Evolutionary conservation across 306 rosid species (phyloP).

Genomic region (Cicer arietinum): DNA sequence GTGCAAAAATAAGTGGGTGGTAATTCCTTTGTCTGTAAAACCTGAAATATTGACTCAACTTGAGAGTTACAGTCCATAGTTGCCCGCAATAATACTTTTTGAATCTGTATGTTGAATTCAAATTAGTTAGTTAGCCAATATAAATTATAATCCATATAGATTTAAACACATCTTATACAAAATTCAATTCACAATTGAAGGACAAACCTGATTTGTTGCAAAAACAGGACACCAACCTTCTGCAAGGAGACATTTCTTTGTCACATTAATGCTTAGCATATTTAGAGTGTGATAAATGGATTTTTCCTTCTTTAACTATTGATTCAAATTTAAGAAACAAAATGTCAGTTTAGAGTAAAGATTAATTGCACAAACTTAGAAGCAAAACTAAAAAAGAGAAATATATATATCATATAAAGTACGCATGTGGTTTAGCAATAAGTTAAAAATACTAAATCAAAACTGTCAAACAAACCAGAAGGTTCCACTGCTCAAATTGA

Average conservation of each 20-base stretch:
- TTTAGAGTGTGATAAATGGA: constrained; percentile 77
- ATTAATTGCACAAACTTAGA: constrained; percentile 39
- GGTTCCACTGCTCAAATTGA: constrained; percentile 78
- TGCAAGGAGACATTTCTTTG: constrained; percentile 85
- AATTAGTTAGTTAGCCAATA: constrained; percentile 32
- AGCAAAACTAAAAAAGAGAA: constrained; percentile 36
- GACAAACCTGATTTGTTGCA: constrained; percentile 75
- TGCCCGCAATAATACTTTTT: constrained; percentile 62
- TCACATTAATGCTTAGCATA: constrained; percentile 90
- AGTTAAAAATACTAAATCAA: constrained; percentile 31
- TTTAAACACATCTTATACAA: constrained; percentile 20
- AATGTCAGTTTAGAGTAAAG: constrained; percentile 41
- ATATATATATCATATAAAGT: not conserved
- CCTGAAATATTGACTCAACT: constrained; percentile 73
- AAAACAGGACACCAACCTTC: constrained; percentile 93
- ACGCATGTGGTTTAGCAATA: constrained; percentile 29
- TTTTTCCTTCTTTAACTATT: constrained; percentile 80
- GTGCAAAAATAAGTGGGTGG: constrained; percentile 77
- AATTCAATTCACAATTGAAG: constrained; percentile 35
- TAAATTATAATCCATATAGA: constrained; percentile 6
- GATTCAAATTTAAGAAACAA: constrained; percentile 31
- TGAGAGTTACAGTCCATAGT: constrained; percentile 67
- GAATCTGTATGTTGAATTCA: constrained; percentile 58
- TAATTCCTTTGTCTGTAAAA: constrained; percentile 67
- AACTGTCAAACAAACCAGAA: constrained; percentile 65